These are phyloP conservation scores for Corniculantispora saksenae DNA, from an alignment of 2,329 filamentous ascomycete genomes.

Conservation along the genomic window DNA sequence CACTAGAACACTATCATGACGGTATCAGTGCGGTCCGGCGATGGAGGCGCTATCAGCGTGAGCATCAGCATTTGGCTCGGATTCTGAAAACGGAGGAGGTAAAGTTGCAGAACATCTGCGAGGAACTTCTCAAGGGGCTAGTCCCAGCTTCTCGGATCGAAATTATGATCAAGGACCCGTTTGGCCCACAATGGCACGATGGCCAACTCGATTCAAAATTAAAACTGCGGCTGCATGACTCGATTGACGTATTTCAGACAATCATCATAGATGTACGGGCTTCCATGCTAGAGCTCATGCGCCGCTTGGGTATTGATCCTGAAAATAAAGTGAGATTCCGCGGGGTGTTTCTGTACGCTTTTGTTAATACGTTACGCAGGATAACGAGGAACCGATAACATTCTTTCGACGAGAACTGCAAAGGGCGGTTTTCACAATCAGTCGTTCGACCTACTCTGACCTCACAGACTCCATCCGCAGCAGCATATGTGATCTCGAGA, in stretches of 20 bases:
- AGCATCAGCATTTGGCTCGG: background rate
- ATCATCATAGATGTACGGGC: background rate
- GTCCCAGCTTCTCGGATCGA: background rate
- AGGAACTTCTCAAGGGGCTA: background rate
- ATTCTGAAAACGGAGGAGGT: background rate
- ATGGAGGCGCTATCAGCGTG: background rate
- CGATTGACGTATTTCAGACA: background rate
- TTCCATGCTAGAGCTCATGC: background rate
- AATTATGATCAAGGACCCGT: background rate
- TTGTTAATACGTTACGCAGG: background rate
- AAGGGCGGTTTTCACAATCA: background rate
- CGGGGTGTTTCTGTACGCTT: background rate
- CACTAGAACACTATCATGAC: conserved; percentile 22
- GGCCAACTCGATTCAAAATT: background rate
- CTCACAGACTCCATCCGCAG: background rate
- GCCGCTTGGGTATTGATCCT: background rate
- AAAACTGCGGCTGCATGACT: background rate
- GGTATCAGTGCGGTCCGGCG: background rate
- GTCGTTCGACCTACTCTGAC: background rate
- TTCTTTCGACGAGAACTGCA: background rate
- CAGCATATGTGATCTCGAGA: background rate
- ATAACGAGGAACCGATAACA: background rate
- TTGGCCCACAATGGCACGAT: background rate
- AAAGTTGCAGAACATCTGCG: background rate
- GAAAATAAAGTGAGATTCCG: background rate